phyloP scores from a whole-genome alignment of 306 rosid genomes.

The Hippophae rhamnoides region DNA sequence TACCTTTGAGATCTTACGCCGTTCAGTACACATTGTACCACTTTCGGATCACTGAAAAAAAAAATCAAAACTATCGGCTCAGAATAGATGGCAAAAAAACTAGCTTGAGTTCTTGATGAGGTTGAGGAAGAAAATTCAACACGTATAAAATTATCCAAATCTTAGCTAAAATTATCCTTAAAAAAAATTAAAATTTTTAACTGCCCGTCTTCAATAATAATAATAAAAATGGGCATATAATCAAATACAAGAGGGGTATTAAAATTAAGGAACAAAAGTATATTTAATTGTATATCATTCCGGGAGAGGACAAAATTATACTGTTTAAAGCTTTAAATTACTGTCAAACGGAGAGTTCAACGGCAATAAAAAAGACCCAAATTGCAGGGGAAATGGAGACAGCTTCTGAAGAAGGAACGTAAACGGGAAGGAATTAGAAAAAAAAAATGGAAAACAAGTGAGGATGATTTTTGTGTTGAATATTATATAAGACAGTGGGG shows the following conservation, averaged over 20 bases:
- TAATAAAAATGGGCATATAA: not conserved
- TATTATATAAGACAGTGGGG: conserved; percentile 14
- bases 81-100: conserved; percentile 11
- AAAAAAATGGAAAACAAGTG: not conserved
- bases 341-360: conserved; percentile 31
- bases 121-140: conserved; percentile 3
- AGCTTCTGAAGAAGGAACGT: conserved; percentile 24
- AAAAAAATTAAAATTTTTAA: not conserved
- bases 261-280: not conserved
- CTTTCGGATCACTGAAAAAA: conserved; percentile 18
- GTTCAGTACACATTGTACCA: conserved; percentile 50
- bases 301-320: not conserved
- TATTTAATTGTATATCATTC: conserved; percentile 7
- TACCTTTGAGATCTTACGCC: conserved; percentile 53
- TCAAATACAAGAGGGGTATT: conserved; percentile 16
- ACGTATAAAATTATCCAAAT: conserved; percentile 21
- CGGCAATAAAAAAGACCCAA: conserved; percentile 52
- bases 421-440: not conserved
- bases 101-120: conserved; percentile 5
- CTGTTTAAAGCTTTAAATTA: conserved; percentile 11
- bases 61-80: not conserved
- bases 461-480: not conserved
- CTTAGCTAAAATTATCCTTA: not conserved
- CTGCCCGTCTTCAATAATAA: too few relatives aligned
- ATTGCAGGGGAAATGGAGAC: conserved; percentile 61